These are phyloP conservation scores for Dictyophora rubrovolvata DNA, from an alignment of 768 basidiomycete species.

Conservation along the genomic window DNA sequence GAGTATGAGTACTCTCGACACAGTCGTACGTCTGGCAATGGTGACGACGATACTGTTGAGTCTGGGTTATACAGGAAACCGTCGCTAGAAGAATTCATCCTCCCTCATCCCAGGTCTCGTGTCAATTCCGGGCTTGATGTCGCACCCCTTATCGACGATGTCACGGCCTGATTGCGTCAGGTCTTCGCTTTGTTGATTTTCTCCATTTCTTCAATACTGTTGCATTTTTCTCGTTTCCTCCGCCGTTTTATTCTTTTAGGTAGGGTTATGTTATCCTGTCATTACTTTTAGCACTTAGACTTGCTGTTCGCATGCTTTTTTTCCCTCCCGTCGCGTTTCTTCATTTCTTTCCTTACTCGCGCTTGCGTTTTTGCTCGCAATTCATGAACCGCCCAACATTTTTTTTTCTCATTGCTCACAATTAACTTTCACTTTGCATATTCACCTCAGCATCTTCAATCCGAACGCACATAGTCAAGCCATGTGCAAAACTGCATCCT, in stretches of 20 bases:
- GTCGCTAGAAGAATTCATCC: background rate
- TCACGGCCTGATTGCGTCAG: background rate
- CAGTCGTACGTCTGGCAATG: background rate
- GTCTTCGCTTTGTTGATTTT: no score
- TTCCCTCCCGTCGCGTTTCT: background rate
- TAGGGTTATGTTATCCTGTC: background rate
- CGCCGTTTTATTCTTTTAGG: background rate
- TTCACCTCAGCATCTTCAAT: no score
- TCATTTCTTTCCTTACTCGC: no score
- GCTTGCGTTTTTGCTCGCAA: no score
- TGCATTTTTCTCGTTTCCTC: background rate
- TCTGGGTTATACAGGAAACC: background rate
- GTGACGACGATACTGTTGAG: background rate
- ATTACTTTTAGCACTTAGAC: background rate
- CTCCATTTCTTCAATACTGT: background rate
- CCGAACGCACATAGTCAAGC: no score
- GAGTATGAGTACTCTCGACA: background rate
- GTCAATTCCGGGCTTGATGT: background rate
- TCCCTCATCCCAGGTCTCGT: background rate
- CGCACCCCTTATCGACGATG: background rate
- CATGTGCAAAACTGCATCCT: no score
- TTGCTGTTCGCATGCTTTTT: background rate
- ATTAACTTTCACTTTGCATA: no score
- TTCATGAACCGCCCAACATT: no score
- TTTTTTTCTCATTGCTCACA: no score